Conservation (phyloP, 495 filamentous ascomycete species). For the Hypoxylon crocopeplum region DNA sequence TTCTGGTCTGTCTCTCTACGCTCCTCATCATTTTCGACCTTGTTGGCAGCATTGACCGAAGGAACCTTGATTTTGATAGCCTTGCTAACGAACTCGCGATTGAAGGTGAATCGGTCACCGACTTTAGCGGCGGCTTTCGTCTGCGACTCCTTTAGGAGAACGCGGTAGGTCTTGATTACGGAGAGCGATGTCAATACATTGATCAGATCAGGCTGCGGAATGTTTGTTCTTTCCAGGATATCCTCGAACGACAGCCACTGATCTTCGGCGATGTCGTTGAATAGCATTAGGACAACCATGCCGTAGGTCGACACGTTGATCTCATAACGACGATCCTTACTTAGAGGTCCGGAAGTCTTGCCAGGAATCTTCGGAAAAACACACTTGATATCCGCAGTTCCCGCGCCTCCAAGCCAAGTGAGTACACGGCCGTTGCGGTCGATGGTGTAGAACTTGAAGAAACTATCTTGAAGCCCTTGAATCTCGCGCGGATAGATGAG, state of each 20-base stretch:
- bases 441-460: slow-evolving; percentile 87
- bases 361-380: slow-evolving; percentile 71
- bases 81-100: slow-evolving; percentile 80
- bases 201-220: slow-evolving; percentile 77
- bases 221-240: slow-evolving; percentile 81
- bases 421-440: slow-evolving; percentile 87
- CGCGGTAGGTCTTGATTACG: slow-evolving; percentile 81
- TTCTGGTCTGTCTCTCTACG: slow-evolving; percentile 86
- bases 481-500: slow-evolving; percentile 79
- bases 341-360: slow-evolving; percentile 66
- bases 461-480: slow-evolving; percentile 78
- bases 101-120: slow-evolving; percentile 84
- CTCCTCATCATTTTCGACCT: slow-evolving; percentile 85
- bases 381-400: slow-evolving; percentile 85
- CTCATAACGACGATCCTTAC: slow-evolving; percentile 80
- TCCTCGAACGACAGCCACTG: slow-evolving; percentile 80
- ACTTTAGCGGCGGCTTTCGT: slow-evolving; percentile 76
- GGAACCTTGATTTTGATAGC: slow-evolving; percentile 80
- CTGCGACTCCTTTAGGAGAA: slow-evolving; percentile 84
- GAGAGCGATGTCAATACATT: slow-evolving; percentile 86
- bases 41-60: slow-evolving; percentile 76
- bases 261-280: slow-evolving; percentile 76
- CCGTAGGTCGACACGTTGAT: slow-evolving; percentile 91
- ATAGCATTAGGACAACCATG: slow-evolving; percentile 88
- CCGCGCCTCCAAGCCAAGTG: slow-evolving; percentile 74